A percentile compares a stretch with the other conserved stretches of the same genome.
Evolutionary conservation across 2,329 filamentous ascomycete species (phyloP).

Genomic region (Epichloe gansuensis): DNA sequence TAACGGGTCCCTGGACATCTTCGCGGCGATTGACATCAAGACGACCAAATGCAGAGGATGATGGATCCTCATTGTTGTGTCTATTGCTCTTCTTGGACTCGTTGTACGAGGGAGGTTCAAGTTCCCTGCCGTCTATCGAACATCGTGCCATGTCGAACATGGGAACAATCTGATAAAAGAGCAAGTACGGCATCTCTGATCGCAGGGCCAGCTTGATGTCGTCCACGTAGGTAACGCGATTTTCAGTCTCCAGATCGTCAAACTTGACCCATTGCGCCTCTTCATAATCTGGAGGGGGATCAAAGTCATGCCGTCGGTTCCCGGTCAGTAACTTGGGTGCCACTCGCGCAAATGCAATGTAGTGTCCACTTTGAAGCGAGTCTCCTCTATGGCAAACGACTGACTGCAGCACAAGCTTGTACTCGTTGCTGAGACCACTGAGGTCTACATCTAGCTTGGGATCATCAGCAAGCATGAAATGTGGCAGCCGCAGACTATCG

Average conservation of each 20-base stretch:
- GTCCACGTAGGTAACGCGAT: conserved; percentile 64
- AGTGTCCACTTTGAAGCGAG: conserved; percentile 81
- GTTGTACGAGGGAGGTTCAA: conserved; percentile 47
- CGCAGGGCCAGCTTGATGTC: conserved; percentile 65
- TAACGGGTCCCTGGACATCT: conserved; percentile 12
- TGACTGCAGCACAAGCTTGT: conserved; percentile 84
- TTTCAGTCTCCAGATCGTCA: conserved; percentile 63
- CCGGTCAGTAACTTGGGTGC: conserved; percentile 50
- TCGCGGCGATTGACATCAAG: conserved; percentile 11
- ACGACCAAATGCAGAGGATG: conserved; percentile 2
- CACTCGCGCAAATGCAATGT: conserved; percentile 73
- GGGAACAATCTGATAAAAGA: conserved; percentile 91
- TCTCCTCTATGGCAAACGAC: conserved; percentile 85
- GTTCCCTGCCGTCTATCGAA: conserved; percentile 34
- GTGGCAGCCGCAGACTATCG: conserved; percentile 64
- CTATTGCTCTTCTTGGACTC: conserved; percentile 35
- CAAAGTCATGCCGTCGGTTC: conserved; percentile 42
- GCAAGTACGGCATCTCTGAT: conserved; percentile 82
- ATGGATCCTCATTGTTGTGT: conserved; percentile 13
- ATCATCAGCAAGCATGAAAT: conserved; percentile 74
- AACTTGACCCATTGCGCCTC: conserved; percentile 80
- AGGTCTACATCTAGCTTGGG: conserved; percentile 43
- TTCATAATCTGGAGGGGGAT: conserved; percentile 52
- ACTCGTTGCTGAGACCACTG: conserved; percentile 69
- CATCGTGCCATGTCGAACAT: conserved; percentile 55